phyloP scores from a whole-genome alignment of 805 yeast genomes.

The Spathaspora sp. region DNA sequence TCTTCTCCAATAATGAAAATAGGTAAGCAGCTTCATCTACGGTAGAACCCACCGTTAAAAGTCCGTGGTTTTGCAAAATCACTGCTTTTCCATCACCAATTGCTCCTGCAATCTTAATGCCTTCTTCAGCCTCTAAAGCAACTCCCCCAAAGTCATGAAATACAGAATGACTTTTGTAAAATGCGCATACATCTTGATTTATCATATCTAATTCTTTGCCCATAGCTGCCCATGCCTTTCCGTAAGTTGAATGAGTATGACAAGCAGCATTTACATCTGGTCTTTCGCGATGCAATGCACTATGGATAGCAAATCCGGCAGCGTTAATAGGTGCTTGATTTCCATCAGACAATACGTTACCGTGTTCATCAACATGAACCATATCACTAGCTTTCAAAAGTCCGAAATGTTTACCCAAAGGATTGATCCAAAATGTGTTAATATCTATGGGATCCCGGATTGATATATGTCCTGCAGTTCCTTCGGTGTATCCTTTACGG shows the following conservation, averaged over 20 bases:
- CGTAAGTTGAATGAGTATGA: slow-evolving; percentile 38
- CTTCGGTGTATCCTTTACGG: slow-evolving; percentile 73
- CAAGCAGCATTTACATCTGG: slow-evolving; percentile 41
- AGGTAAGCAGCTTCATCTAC: slow-evolving; percentile 37
- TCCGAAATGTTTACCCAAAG: slow-evolving; percentile 72
- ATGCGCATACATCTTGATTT: slow-evolving; percentile 71
- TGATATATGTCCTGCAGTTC: slow-evolving; percentile 83
- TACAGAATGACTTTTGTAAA: slow-evolving; percentile 65
- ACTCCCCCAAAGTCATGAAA: slow-evolving; percentile 75
- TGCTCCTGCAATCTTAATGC: slow-evolving; percentile 25
- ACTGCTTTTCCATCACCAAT: slow-evolving; percentile 28
- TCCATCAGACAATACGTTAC: slow-evolving; percentile 37
- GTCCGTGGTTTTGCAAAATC: slow-evolving; percentile 32
- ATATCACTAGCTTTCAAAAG: slow-evolving; percentile 35
- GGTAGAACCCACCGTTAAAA: slow-evolving; percentile 31
- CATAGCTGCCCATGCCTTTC: slow-evolving; percentile 35
- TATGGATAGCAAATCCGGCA: slow-evolving; percentile 41
- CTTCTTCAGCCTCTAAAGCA: slow-evolving; percentile 42
- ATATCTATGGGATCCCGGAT: slow-evolving; percentile 80
- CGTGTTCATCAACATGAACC: slow-evolving; percentile 36
- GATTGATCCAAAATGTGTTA: slow-evolving; percentile 86
- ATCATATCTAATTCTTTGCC: slow-evolving; percentile 62
- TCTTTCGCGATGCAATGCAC: slow-evolving; percentile 35
- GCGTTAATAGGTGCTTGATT: slow-evolving; percentile 36
- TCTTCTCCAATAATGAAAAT: slow-evolving; percentile 27